Base-by-base conservation (phyloP, 2,329 filamentous ascomycete species). In the Diaporthe caulivora region DNA sequence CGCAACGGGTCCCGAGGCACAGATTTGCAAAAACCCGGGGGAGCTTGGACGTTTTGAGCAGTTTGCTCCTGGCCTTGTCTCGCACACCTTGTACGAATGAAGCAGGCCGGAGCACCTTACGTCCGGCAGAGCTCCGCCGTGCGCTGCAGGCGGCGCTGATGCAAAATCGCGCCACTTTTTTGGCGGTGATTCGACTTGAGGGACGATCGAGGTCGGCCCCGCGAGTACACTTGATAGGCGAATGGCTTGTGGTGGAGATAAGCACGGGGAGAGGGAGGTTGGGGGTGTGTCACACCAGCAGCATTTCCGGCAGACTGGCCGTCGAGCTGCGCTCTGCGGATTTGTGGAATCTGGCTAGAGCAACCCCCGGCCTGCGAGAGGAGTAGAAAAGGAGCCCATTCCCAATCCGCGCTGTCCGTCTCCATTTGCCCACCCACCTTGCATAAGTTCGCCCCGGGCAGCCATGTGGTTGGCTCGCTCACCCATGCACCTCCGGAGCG, bases 301-400 rank as follows among this genome's bases (percentile, higher is more conserved):
- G 54, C 31, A 60, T 53, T 53, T 60, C 68, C 68, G 57, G 55
- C 54, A 62, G 44, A 53, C 55, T 71, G 68, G 55, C 54, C 49
- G 26, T 57, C 26, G 54, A 6, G 17, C 18, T 51, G 60, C 26
- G 24, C 40, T 60, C 7, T 29, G 55, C 57, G 44, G 53, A 42
- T 57, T 69, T 70, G 68, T 71, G 68, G 68, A 51, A 71, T 62
- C 54, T 60, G 42, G 57, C 44, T n/a, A 53, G 8, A 53, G 51
- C 51, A 53, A 31, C 42, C 57, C 42, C 47, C 29, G 40, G 58
- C 34, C 9, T 24, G 37, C 42, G 26, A 60, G 49, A 24, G 24
- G 24, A 24, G 40, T 17, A 70, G 9, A 51, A 37, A 51, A 37
- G 21, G 21, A 62, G 13, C 55, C 55, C 53, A 51, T 62, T 31